These are phyloP conservation scores for Sclerotinia glacialis DNA, from an alignment of 2,329 filamentous ascomycete genomes.

Conservation along the genomic window DNA sequence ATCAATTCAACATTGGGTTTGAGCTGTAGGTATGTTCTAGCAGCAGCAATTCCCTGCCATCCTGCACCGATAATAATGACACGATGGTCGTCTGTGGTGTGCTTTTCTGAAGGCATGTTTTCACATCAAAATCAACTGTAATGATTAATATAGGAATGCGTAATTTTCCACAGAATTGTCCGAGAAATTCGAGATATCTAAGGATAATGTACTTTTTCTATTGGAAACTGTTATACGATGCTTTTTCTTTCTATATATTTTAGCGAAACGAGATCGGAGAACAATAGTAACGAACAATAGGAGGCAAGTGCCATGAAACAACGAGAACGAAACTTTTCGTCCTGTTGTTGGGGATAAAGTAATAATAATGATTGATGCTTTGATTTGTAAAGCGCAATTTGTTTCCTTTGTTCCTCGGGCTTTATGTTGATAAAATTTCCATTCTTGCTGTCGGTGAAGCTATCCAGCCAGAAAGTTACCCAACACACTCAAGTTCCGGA, in stretches of 20 bases:
- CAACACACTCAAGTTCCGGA: not conserved
- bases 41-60: slow-evolving; percentile 55
- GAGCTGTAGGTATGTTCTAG: slow-evolving; percentile 58
- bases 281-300: slow-evolving; percentile 17
- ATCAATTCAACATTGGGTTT: slow-evolving; percentile 54
- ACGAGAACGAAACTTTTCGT: not conserved
- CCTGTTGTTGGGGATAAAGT: not conserved
- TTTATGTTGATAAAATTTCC: too few relatives aligned
- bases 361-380: not conserved
- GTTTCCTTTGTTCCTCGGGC: not conserved
- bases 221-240: not conserved
- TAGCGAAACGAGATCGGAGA: not conserved
- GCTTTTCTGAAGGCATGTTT: slow-evolving; percentile 3
- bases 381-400: not conserved
- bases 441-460: not conserved
- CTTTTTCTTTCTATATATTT: not conserved
- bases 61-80: slow-evolving; percentile 39
- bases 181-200: not conserved
- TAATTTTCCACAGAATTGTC: not conserved
- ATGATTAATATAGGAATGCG: not conserved
- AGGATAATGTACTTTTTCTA: not conserved
- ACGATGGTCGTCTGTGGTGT: not conserved
- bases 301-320: not conserved
- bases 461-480: not conserved
- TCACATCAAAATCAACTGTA: not conserved